Evolutionary conservation across 2,329 filamentous ascomycete genomes (phyloP).

Genomic region (Graphiopsis chlorocephala): DNA sequence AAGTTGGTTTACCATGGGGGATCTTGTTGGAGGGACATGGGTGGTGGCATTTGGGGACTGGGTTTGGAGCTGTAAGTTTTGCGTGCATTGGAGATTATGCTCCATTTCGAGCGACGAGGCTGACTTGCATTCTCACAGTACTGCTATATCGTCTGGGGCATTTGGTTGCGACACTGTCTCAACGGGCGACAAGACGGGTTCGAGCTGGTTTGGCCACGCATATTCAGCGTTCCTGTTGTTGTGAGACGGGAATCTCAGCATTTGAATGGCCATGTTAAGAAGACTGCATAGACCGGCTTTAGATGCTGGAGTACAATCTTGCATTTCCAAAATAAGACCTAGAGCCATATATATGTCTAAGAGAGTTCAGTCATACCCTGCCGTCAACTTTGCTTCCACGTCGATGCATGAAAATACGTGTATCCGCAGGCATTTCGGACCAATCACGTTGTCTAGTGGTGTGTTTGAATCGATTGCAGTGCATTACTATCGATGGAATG

Average conservation of each 20-base stretch:
- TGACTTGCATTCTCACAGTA: constrained; percentile 45
- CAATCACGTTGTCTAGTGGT: no score
- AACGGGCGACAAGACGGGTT: constrained; percentile 72
- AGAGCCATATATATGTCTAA: background rate
- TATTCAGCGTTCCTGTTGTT: constrained; percentile 40
- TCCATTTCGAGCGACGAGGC: background rate
- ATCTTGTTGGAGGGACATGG: constrained; percentile 70
- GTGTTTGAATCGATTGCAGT: no score
- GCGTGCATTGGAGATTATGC: background rate
- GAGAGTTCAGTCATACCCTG: background rate
- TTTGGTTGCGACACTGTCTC: constrained; percentile 75
- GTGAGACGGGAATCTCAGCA: background rate
- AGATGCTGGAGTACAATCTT: background rate
- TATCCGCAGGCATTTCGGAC: no score
- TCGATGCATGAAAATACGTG: no score
- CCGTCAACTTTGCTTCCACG: background rate
- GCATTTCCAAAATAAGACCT: background rate
- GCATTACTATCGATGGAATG: no score
- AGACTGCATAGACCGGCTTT: background rate
- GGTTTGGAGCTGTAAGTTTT: constrained; percentile 59
- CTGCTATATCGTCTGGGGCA: constrained; percentile 76
- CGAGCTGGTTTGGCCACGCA: constrained; percentile 65
- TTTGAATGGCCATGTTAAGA: constrained; percentile 10
- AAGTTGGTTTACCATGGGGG: constrained; percentile 75
- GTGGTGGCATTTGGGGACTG: constrained; percentile 80